Evolutionary conservation across 2,329 filamentous ascomycete genomes (phyloP).

Genomic region (Amauroascus niger): DNA sequence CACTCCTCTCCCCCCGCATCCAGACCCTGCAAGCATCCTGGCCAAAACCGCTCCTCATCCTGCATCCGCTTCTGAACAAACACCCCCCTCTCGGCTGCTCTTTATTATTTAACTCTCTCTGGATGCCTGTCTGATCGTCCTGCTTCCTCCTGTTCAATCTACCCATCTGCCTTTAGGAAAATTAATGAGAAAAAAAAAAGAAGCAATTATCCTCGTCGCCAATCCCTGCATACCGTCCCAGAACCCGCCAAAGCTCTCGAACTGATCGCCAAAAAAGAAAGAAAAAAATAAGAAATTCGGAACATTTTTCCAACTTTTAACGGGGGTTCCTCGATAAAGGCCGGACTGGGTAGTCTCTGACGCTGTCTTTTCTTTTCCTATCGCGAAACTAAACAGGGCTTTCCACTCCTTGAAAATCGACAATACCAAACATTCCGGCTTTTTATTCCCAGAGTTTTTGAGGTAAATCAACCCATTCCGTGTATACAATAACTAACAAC

Average conservation of each 20-base stretch:
- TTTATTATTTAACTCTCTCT: not conserved
- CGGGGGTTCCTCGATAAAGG: not conserved
- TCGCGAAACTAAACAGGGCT: no score
- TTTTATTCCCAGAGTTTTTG: no score
- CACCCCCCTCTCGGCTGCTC: not conserved
- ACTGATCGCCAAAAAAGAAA: not conserved
- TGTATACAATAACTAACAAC: no score
- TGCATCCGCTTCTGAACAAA: not conserved
- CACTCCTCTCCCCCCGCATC: not conserved
- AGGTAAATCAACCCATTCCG: no score
- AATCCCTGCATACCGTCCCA: not conserved
- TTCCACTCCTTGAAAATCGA: no score
- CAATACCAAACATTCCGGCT: no score
- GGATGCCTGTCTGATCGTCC: not conserved
- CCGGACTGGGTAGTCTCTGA: no score
- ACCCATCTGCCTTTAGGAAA: not conserved
- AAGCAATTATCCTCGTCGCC: conserved; percentile 4
- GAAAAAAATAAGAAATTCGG: no score
- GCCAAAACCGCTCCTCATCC: not conserved
- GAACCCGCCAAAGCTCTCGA: not conserved
- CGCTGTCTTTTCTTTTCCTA: no score
- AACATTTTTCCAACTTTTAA: not conserved
- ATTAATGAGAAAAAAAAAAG: not conserved
- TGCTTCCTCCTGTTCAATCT: not conserved
- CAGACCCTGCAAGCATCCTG: not conserved